Evolutionary conservation across 108 stramenopile species (phyloP), one percentile per base, ranked within the genome.

Genomic region (Cylindrotheca fusiformis): DNA sequence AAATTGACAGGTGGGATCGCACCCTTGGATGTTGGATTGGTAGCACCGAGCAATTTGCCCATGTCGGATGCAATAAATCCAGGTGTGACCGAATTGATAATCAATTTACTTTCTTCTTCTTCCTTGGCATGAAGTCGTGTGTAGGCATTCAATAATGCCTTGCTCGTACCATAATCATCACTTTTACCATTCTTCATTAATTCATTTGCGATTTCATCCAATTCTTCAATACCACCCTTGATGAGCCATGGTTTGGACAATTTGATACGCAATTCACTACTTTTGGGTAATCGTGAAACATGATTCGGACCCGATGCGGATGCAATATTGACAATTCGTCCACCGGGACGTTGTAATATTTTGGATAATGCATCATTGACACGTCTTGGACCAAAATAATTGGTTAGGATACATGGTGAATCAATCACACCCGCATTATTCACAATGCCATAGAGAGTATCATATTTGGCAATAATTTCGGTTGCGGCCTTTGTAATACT

Each of bases 381-480:
- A 17, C 82, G 80, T 45, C 74, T 55, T 0, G 81, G 72, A 12
- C 86, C 86, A 44, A 74, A 73, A 30, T 73, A 71, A 52, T 87
- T 87, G 23, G 73, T 78, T 46, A 77, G 73, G 18, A 87, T 57
- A 48, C 33, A 36, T 22, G 44, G 24, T 29, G 21, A 23, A 3
- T 77, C 30, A 46, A 76, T 77, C 30, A 73, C 74, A 27, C 86
- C 86, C n/a, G 86, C 86, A 72, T 87, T 87, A 47, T 84, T 84
- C 47, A 87, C 81, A 48, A 87, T 77, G 10, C 68, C 86, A 56
- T 79, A 76, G 12, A 87, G 55, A 18, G 64, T 55, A 19, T 24
- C 65, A 44, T 68, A 49, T 61, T 50, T 63, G 22, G 2, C 36
- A 24, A 19, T 25, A 28, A 86, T 61, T 8, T 41, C 27, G 10